Percentiles rank a stretch among this genome's conserved stretches.
Conservation (phyloP, 371 early-diverging fungal species). For the Mortierella sp. region DNA sequence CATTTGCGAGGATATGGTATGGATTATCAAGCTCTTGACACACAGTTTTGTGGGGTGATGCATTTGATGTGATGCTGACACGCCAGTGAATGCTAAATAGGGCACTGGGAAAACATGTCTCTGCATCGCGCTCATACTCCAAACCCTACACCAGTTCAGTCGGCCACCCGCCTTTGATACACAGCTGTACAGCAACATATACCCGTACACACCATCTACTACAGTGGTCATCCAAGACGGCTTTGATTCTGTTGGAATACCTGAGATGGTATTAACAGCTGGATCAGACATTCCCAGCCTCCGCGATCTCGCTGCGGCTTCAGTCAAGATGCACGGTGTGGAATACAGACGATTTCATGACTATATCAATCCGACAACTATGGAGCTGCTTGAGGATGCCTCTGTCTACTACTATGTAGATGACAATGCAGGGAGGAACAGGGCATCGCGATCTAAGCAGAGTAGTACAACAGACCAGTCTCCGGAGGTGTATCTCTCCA, state of each 20-base stretch:
- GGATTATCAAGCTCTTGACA: no score
- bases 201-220: slow-evolving; percentile 31
- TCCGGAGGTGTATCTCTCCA: slow-evolving; percentile 64
- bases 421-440: slow-evolving; percentile 7
- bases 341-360: slow-evolving; percentile 57
- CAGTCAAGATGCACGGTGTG: slow-evolving; percentile 54
- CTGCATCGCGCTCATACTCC: slow-evolving; percentile 72
- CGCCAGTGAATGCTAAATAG: slow-evolving; percentile 39
- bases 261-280: neutral
- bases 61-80: no score
- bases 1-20: slow-evolving; percentile 84
- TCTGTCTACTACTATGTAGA: slow-evolving; percentile 63
- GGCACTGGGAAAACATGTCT: slow-evolving; percentile 83
- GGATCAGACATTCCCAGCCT: slow-evolving; percentile 46
- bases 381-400: slow-evolving; percentile 50
- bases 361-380: slow-evolving; percentile 40
- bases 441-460: slow-evolving; percentile 24
- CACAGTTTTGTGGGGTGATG: no score
- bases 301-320: slow-evolving; percentile 55
- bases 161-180: slow-evolving; percentile 54
- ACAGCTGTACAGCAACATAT: slow-evolving; percentile 47
- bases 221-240: slow-evolving; percentile 13
- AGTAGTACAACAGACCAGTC: slow-evolving; percentile 24
- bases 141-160: slow-evolving; percentile 64
- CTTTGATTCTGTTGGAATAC: neutral